A percentile compares a stretch with the other conserved stretches of the same genome.
These are phyloP conservation scores for Trichoderma gracile DNA, from an alignment of 2,329 filamentous ascomycete species.

Conservation along the genomic window DNA sequence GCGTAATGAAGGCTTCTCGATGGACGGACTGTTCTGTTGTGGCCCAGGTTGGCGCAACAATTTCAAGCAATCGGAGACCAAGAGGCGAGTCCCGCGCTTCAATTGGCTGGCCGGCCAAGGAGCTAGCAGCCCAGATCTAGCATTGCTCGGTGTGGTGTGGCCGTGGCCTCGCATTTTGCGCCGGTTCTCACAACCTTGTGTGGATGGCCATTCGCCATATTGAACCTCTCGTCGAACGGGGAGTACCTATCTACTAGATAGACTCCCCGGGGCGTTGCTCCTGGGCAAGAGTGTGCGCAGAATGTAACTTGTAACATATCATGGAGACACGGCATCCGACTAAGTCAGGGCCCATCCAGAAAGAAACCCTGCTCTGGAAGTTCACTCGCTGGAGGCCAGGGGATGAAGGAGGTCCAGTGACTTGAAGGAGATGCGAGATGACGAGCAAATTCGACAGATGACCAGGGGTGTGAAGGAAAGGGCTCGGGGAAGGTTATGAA, in stretches of 20 bases:
- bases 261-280: conserved; percentile 24
- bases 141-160: conserved; percentile 27
- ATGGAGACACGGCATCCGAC: background rate
- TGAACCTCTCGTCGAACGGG: background rate
- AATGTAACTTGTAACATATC: conserved; percentile 5
- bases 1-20: conserved; percentile 54
- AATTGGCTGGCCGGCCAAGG: conserved; percentile 42
- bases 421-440: conserved; percentile 47
- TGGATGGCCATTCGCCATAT: conserved; percentile 4
- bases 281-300: background rate
- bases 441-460: conserved; percentile 28
- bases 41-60: conserved; percentile 40
- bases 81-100: conserved; percentile 38
- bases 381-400: conserved; percentile 38
- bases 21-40: conserved; percentile 43
- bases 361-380: conserved; percentile 7
- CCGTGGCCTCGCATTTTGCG: conserved; percentile 16
- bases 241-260: conserved; percentile 23
- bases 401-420: conserved; percentile 47
- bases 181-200: conserved; percentile 6
- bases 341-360: background rate
- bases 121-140: conserved; percentile 30
- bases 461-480: conserved; percentile 33
- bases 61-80: conserved; percentile 51
- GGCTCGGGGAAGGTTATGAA: conserved; percentile 25